phyloP scores from a whole-genome alignment of 1,139 yeast genomes.

The Suhomyces guaymorum region DNA sequence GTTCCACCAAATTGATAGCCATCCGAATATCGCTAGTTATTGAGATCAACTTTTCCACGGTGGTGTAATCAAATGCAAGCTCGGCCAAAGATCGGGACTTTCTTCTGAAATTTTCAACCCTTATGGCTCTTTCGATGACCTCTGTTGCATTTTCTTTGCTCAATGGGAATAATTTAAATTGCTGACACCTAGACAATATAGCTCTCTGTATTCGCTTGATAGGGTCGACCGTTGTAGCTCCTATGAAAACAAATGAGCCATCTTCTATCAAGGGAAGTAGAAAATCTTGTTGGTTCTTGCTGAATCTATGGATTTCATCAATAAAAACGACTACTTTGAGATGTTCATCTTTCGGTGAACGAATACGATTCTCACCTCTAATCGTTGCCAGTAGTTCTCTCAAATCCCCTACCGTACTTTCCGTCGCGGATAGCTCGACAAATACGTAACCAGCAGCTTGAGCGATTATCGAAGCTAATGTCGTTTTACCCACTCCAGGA shows the following conservation, averaged over 20 bases:
- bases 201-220: slow-evolving; percentile 36
- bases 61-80: too few relatives aligned
- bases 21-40: slow-evolving; percentile 33
- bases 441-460: slow-evolving; percentile 36
- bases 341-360: slow-evolving; percentile 17
- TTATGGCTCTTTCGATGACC: slow-evolving; percentile 30
- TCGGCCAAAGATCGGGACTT: too few relatives aligned
- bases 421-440: slow-evolving; percentile 44
- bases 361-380: slow-evolving; percentile 24
- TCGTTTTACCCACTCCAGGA: slow-evolving; percentile 51
- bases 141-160: slow-evolving; percentile 19
- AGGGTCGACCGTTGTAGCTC: slow-evolving; percentile 46
- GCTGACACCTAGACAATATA: slow-evolving; percentile 43
- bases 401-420: slow-evolving; percentile 33
- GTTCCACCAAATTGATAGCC: slow-evolving; percentile 34
- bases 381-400: slow-evolving; percentile 28
- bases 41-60: slow-evolving; percentile 19
- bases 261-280: slow-evolving; percentile 42
- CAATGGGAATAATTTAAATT: slow-evolving; percentile 30
- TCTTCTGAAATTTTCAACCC: slow-evolving; percentile 31
- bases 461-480: slow-evolving; percentile 43
- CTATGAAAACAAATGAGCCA: slow-evolving; percentile 44
- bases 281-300: slow-evolving; percentile 45
- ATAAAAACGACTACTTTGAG: slow-evolving; percentile 40
- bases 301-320: slow-evolving; percentile 47